phyloP scores from a whole-genome alignment of 2,329 filamentous ascomycete genomes.

The Geosmithia flava region DNA sequence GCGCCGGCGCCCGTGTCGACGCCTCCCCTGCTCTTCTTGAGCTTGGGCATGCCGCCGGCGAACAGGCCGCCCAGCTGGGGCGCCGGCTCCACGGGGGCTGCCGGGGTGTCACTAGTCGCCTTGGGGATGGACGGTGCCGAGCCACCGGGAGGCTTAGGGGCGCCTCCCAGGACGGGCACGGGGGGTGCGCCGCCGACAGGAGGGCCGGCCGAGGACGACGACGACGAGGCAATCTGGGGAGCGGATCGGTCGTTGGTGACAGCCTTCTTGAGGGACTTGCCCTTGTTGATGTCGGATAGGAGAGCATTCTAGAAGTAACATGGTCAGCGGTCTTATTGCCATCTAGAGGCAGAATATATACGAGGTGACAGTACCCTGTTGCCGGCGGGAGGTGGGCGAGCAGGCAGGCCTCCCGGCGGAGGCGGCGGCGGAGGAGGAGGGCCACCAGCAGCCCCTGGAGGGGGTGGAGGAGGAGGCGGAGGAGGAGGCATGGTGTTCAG shows the following conservation, averaged over 20 bases:
- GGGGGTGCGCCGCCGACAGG: conserved; percentile 68
- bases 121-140: conserved; percentile 58
- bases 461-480: conserved; percentile 60
- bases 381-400: conserved; percentile 40
- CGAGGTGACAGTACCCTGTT: conserved; percentile 43
- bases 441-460: conserved; percentile 49
- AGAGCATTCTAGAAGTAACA: conserved; percentile 56
- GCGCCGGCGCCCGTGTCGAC: conserved; percentile 50
- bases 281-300: conserved; percentile 78
- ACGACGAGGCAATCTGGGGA: conserved; percentile 40
- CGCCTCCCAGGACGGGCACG: conserved; percentile 48
- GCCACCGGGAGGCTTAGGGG: conserved; percentile 42
- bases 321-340: conserved; percentile 3
- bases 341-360: neutral
- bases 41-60: conserved; percentile 87
- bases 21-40: conserved; percentile 76
- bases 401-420: conserved; percentile 35
- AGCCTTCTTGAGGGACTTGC: conserved; percentile 67
- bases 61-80: conserved; percentile 84
- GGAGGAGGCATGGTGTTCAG: conserved; percentile 31
- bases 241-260: conserved; percentile 89
- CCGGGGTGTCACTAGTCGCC: conserved; percentile 30
- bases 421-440: conserved; percentile 54
- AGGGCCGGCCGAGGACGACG: conserved; percentile 31
- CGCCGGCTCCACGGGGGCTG: conserved; percentile 40